phyloP scores from a whole-genome alignment of 129 eudicot genomes.

The Chrysanthemum makinoi region DNA sequence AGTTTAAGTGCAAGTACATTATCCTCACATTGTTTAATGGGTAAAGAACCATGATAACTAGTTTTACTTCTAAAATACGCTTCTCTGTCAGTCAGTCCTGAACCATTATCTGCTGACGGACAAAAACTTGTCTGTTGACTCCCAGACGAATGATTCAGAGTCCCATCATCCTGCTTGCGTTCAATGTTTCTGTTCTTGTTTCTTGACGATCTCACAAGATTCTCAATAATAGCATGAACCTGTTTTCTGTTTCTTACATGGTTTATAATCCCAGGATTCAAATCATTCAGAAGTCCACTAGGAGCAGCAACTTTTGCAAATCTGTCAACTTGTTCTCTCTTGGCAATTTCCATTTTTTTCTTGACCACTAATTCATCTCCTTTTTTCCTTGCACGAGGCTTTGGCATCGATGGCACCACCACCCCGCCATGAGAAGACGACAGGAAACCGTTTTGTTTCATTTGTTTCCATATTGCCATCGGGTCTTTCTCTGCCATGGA shows the following conservation, averaged over 20 bases:
- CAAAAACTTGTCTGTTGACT: constrained; percentile 21
- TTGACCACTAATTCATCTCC: constrained; percentile 46
- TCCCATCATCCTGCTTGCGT: constrained; percentile 31
- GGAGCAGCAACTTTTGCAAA: constrained; percentile 93
- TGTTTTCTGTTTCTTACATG: constrained; percentile 93
- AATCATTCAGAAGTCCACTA: constrained; percentile 76
- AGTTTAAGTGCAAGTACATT: constrained; percentile 52
- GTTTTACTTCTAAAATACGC: too few relatives aligned
- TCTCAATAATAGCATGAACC: constrained; percentile 88
- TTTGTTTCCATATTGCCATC: constrained; percentile 73
- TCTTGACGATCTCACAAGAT: constrained; percentile 69
- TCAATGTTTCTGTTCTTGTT: constrained; percentile 36
- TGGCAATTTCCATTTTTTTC: constrained; percentile 78
- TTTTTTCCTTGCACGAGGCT: constrained; percentile 61
- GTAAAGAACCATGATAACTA: neutral
- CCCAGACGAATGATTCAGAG: constrained; percentile 14
- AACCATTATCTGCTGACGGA: neutral
- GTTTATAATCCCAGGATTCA: constrained; percentile 91
- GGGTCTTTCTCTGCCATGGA: constrained; percentile 51
- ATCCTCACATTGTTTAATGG: constrained; percentile 32
- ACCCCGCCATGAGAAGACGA: constrained; percentile 56
- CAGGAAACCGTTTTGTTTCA: constrained; percentile 78
- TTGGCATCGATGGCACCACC: constrained; percentile 52
- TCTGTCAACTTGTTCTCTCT: constrained; percentile 77
- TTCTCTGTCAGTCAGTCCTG: too few relatives aligned